Base-by-base conservation (phyloP, 2,329 filamentous ascomycete species). In the Anisogramma anomala region DNA sequence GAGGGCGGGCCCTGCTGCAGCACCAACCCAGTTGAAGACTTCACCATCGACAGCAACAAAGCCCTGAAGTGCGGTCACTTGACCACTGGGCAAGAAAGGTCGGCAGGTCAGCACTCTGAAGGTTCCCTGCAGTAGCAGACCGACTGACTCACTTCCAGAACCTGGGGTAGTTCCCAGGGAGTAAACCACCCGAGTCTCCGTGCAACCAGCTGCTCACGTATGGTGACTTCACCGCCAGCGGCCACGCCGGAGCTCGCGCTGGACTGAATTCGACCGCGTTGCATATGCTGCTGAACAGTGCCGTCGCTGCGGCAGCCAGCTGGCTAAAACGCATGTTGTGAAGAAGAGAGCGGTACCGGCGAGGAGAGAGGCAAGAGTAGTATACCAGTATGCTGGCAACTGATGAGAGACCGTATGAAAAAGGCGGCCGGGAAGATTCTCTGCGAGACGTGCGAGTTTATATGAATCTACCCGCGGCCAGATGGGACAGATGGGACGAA, bases 181-280 rank as follows among this genome's bases (percentile, higher is more conserved):
- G 66, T 45, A 80, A 72, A 1, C 79, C 79, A 25, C 77, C 77
- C 20, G 64, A 72, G 1, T 77, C 78, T 8, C 70, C 77, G 43
- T 72, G 61, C 31, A 81, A 66, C 79, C 81, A 85, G 11, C 77
- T 73, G 54, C 74, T 85, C 13, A 88, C 60, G 50, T 88, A 89
- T 0, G 84, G 84, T 8, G 77, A 81, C 47, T 75, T 77, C 33
- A 88, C 83, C 32, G 82, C 82, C 25, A 89, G 60, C 10, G 84
- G 83, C 20, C 83, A 66, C 1, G 81, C 71, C 13, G 81, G 81
- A 31, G 80, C 79, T 6, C 77, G 68, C 26, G 74, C 71, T 25
- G 80, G 80, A 26, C 62, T 66, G 54, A 82, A 84, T 66, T 74
- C 8, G 77, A 81, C 33, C 56, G 53, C 54, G 17, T 53, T 48